Evolutionary conservation across 2,329 filamentous ascomycete species (phyloP).

Genomic region (Ascochyta clinopodiicola): DNA sequence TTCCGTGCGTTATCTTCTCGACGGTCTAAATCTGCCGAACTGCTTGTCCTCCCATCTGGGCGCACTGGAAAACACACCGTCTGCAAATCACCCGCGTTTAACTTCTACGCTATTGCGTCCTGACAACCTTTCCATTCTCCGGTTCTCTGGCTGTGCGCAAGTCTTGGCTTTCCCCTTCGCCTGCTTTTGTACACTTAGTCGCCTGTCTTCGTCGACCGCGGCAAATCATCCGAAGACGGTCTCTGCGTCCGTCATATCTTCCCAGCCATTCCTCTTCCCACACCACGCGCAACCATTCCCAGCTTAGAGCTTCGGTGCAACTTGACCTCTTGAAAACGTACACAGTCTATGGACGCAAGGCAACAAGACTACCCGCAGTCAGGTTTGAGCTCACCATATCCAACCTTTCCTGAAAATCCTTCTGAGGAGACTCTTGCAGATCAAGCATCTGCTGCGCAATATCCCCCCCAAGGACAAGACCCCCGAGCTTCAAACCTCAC

Average conservation of each 20-base stretch:
- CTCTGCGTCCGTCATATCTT: slow-evolving; percentile 56
- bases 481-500: slow-evolving; percentile 77
- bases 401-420: slow-evolving; percentile 64
- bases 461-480: slow-evolving; percentile 78
- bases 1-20: slow-evolving; percentile 49
- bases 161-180: slow-evolving; percentile 38
- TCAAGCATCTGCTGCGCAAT: slow-evolving; percentile 91
- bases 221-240: slow-evolving; percentile 48
- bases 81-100: slow-evolving; percentile 59
- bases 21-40: slow-evolving; percentile 51
- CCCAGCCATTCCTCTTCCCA: slow-evolving; percentile 53
- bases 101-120: slow-evolving; percentile 53
- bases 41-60: slow-evolving; percentile 46
- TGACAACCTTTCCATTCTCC: slow-evolving; percentile 45
- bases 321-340: slow-evolving; percentile 36
- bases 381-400: slow-evolving; percentile 63
- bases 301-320: slow-evolving; percentile 49
- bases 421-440: slow-evolving; percentile 89
- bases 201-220: slow-evolving; percentile 43
- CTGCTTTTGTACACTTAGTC: slow-evolving; percentile 38
- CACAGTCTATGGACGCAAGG: slow-evolving; percentile 62
- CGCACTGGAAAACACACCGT: slow-evolving; percentile 48
- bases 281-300: slow-evolving; percentile 46
- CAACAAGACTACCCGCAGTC: slow-evolving; percentile 61
- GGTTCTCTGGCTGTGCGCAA: slow-evolving; percentile 45